phyloP scores from a whole-genome alignment of 805 yeast genomes.

The Saccharomycopsis javanensis region DNA sequence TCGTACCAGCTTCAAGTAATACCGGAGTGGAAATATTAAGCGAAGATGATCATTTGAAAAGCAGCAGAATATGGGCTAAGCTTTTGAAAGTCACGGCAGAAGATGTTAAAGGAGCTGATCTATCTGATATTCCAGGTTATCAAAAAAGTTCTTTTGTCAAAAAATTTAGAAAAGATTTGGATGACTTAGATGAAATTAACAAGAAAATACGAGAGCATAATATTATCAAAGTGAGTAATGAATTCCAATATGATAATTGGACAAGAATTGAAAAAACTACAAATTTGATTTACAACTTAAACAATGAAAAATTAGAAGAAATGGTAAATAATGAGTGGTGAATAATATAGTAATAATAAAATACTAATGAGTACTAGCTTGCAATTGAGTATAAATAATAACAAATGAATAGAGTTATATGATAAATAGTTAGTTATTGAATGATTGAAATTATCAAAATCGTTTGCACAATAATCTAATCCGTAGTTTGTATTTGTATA shows the following conservation, averaged over 20 bases:
- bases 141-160: constrained; percentile 10
- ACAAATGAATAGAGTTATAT: no score
- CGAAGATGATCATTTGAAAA: constrained; percentile 7
- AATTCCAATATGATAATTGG: constrained; percentile 12
- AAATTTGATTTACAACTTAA: constrained; percentile 7
- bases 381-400: no score
- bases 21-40: not conserved
- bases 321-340: constrained; percentile 15
- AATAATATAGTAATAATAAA: not conserved
- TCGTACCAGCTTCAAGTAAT: not conserved
- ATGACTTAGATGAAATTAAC: constrained; percentile 16
- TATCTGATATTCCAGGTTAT: not conserved
- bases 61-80: constrained; percentile 19
- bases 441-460: no score
- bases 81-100: constrained; percentile 2
- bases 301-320: constrained; percentile 12
- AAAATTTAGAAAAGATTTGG: constrained; percentile 15
- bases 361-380: no score
- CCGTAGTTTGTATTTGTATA: no score
- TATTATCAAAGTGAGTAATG: constrained; percentile 2
- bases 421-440: no score
- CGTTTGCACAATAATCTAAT: no score
- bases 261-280: constrained; percentile 10
- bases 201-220: constrained; percentile 6
- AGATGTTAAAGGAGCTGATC: not conserved